Evolutionary conservation across 805 yeast genomes (phyloP).

Genomic region (Saturnispora serradocipensis): DNA sequence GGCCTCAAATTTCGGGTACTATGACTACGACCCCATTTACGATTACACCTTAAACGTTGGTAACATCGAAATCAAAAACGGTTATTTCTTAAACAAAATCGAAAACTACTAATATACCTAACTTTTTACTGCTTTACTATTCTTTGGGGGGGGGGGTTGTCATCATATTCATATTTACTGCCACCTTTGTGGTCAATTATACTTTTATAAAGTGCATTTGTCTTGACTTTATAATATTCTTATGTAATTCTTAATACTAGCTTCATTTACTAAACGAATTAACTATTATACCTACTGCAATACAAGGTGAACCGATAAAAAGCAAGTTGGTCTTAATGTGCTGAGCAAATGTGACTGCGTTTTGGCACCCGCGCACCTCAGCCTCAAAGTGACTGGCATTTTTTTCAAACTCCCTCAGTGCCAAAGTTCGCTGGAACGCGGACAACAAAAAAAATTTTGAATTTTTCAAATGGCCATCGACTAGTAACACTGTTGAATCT

Average conservation of each 20-base stretch:
- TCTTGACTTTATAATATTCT: neutral
- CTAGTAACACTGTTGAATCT: neutral
- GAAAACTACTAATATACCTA: neutral
- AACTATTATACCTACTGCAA: too few species aligned
- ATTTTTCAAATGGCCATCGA: constrained; percentile 2
- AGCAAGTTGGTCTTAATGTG: neutral
- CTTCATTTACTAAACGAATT: too few species aligned
- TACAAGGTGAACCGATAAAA: too few species aligned
- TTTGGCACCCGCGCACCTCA: constrained; percentile 6
- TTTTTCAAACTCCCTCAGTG: neutral
- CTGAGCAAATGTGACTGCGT: constrained; percentile 1
- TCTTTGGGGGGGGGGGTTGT: neutral
- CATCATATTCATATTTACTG: neutral
- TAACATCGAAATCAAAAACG: constrained; percentile 16
- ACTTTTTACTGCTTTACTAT: neutral
- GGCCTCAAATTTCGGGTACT: constrained; percentile 19
- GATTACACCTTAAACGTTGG: constrained; percentile 17
- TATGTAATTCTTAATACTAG: neutral
- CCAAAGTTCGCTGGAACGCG: neutral
- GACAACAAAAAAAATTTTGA: neutral
- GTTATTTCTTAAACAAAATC: constrained; percentile 14
- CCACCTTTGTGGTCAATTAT: neutral
- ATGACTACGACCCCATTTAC: constrained; percentile 19
- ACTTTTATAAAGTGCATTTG: neutral
- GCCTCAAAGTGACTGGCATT: neutral